A percentile compares a stretch with the other conserved stretches of the same genome.
These are phyloP conservation scores for Ceratocystiopsis minuta DNA, from an alignment of 2,329 filamentous ascomycete species.

Conservation along the genomic window DNA sequence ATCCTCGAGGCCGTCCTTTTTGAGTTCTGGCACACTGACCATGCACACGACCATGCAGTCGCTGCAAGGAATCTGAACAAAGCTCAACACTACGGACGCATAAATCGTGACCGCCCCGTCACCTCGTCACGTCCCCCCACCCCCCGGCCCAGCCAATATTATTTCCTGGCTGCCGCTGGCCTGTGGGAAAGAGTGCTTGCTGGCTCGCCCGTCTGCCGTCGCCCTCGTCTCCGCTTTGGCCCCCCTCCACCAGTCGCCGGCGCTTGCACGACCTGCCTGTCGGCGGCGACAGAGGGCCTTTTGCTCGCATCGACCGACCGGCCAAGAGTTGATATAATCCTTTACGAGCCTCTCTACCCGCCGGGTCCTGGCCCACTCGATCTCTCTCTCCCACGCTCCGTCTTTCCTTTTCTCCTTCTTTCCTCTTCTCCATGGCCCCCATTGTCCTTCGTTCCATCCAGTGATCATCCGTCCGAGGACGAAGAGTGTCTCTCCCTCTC, in stretches of 20 bases:
- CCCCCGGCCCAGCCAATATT: slow-evolving; percentile 31
- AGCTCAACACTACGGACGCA: too few species aligned
- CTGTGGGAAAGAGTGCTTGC: too few species aligned
- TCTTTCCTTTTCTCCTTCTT: neutral
- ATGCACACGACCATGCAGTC: too few species aligned
- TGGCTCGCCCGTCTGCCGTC: too few species aligned
- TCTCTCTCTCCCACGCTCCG: neutral
- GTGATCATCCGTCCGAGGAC: neutral
- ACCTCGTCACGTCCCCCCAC: slow-evolving; percentile 1
- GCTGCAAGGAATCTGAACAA: too few species aligned
- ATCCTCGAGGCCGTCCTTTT: too few species aligned
- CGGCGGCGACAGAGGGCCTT: too few species aligned
- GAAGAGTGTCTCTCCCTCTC: neutral
- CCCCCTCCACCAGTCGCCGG: neutral
- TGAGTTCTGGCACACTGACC: too few species aligned
- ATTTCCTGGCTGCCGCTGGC: slow-evolving; percentile 29
- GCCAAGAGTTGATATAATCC: too few species aligned
- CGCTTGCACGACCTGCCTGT: too few species aligned
- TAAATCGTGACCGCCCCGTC: too few species aligned
- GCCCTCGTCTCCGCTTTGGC: neutral
- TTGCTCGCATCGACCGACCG: too few species aligned
- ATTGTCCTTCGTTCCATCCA: slow-evolving; percentile 3
- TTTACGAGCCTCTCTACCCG: neutral
- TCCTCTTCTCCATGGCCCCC: slow-evolving; percentile 2
- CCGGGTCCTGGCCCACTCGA: neutral